These are phyloP conservation scores for Monosporascus ibericus DNA, from an alignment of 2,329 filamentous ascomycete genomes.

Conservation along the genomic window DNA sequence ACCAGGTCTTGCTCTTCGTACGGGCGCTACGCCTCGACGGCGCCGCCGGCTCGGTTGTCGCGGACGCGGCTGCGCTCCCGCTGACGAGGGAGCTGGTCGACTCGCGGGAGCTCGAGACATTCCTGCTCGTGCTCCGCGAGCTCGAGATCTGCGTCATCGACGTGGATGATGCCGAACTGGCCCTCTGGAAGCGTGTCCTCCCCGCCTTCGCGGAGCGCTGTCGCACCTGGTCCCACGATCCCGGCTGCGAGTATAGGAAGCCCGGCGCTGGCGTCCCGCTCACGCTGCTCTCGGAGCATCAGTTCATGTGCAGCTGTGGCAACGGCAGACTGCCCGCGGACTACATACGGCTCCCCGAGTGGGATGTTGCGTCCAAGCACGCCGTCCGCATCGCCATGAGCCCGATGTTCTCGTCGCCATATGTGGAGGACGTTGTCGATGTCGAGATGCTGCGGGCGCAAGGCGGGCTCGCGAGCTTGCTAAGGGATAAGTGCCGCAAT, in stretches of 20 bases:
- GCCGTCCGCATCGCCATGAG: conserved; percentile 54
- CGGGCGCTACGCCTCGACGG: conserved; percentile 39
- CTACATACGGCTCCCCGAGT: conserved; percentile 36
- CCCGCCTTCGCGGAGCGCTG: conserved; percentile 41
- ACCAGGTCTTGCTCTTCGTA: conserved; percentile 28
- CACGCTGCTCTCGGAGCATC: conserved; percentile 23
- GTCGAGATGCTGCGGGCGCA: background rate
- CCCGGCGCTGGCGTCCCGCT: conserved; percentile 32
- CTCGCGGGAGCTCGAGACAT: conserved; percentile 27
- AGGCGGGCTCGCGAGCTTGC: conserved; percentile 1
- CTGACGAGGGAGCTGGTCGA: conserved; percentile 30
- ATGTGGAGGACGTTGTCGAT: conserved; percentile 35
- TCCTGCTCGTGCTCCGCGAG: conserved; percentile 31
- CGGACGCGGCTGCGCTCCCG: conserved; percentile 42
- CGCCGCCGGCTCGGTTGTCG: conserved; percentile 33
- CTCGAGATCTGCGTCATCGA: conserved; percentile 31
- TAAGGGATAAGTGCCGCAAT: conserved; percentile 26
- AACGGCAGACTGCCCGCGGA: conserved; percentile 33
- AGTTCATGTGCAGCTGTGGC: conserved; percentile 41
- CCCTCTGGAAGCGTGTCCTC: conserved; percentile 41
- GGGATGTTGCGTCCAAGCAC: conserved; percentile 34
- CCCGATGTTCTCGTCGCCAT: conserved; percentile 40
- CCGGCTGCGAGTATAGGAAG: conserved; percentile 36
- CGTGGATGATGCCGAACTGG: conserved; percentile 51
- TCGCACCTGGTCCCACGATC: conserved; percentile 39